These are phyloP conservation scores for Debaryomyces maramus DNA, from an alignment of 805 yeast genomes.

Conservation along the genomic window DNA sequence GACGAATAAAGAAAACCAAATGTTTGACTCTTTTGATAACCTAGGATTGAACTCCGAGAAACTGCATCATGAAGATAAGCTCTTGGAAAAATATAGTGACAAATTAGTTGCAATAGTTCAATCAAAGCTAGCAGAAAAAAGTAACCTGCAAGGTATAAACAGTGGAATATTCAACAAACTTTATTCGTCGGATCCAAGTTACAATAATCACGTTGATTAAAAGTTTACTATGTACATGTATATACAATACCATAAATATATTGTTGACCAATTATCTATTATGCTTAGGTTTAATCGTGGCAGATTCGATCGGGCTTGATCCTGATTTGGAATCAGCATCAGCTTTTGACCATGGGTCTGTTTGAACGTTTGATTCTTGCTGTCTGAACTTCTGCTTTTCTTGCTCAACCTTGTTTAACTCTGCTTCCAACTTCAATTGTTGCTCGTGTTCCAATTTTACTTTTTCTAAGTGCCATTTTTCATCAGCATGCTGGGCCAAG, in stretches of 20 bases:
- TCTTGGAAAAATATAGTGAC: conserved; percentile 42
- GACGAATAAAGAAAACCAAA: neutral
- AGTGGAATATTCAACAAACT: neutral
- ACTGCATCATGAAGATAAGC: conserved; percentile 13
- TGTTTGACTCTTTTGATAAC: neutral
- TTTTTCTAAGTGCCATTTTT: conserved; percentile 41
- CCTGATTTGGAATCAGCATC: conserved; percentile 19
- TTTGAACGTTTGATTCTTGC: neutral
- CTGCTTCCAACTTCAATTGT: conserved; percentile 27
- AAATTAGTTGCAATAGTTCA: conserved; percentile 30
- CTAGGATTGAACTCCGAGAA: neutral
- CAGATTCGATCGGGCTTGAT: conserved; percentile 36
- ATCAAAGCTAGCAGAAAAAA: conserved; percentile 19
- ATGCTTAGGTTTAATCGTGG: conserved; percentile 39
- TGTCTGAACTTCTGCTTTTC: conserved; percentile 13
- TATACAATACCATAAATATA: neutral
- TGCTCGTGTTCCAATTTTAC: conserved; percentile 33
- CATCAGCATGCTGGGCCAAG: conserved; percentile 48
- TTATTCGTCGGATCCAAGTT: neutral
- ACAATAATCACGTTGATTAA: neutral
- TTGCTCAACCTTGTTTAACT: conserved; percentile 28
- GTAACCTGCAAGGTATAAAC: conserved; percentile 6
- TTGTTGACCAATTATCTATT: conserved; percentile 1
- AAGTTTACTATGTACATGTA: conserved; percentile 3
- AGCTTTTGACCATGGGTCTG: conserved; percentile 39